These are phyloP conservation scores for Ettlia oleoabundans DNA, from an alignment of 139 green algal species.

Conservation along the genomic window DNA sequence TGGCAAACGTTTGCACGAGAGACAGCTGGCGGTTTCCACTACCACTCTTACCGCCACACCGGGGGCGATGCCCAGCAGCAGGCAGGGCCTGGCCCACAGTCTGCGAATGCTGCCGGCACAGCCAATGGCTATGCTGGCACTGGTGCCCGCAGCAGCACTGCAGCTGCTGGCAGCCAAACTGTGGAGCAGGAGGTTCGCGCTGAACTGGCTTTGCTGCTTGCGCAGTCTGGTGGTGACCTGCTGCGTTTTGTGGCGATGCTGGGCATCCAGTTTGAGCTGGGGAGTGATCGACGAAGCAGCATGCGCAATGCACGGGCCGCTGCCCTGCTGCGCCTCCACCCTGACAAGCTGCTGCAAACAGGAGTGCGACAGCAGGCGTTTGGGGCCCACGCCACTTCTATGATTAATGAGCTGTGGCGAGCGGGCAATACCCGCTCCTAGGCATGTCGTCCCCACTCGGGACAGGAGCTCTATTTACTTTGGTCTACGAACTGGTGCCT, in stretches of 20 bases:
- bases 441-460: too few species aligned
- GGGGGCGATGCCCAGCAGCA: background rate
- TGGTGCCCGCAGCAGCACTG: too few species aligned
- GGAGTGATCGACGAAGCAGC: background rate
- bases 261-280: conserved; percentile 3
- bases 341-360: conserved; percentile 11
- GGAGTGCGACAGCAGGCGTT: background rate
- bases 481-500: too few species aligned
- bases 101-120: background rate
- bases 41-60: too few species aligned
- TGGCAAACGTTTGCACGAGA: conserved; percentile 8
- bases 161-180: background rate
- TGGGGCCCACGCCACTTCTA: conserved; percentile 1
- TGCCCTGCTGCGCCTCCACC: conserved; percentile 19
- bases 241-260: conserved; percentile 1
- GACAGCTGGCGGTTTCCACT: background rate
- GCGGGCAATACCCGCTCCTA: background rate
- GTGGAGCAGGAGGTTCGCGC: conserved; percentile 11
- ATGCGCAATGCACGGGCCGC: conserved; percentile 6
- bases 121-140: background rate
- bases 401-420: conserved; percentile 14
- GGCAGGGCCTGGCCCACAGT: background rate
- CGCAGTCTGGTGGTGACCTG: conserved; percentile 16
- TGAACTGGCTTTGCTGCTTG: conserved; percentile 14
- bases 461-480: too few species aligned